phyloP scores from a whole-genome alignment of 768 basidiomycete genomes.

The Lentinula raphanica region DNA sequence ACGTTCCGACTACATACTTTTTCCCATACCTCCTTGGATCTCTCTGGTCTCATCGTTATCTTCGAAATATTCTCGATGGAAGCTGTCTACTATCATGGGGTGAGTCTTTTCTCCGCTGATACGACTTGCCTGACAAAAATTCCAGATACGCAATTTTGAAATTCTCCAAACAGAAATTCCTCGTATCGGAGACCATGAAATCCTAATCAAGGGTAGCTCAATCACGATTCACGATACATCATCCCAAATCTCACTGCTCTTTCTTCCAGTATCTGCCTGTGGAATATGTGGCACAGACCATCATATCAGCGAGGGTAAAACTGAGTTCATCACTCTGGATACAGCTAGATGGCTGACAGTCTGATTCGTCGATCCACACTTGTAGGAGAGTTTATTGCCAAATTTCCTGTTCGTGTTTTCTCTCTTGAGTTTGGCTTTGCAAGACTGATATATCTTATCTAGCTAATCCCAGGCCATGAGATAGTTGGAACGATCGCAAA shows the following conservation, averaged over 20 bases:
- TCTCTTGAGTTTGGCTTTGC: neutral
- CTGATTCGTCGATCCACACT: neutral
- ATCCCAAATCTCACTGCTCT: constrained; percentile 19
- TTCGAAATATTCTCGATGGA: constrained; percentile 5
- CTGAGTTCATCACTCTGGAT: neutral
- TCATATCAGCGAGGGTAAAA: constrained; percentile 43
- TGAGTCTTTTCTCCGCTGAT: neutral
- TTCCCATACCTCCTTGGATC: neutral
- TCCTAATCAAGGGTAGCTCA: constrained; percentile 52
- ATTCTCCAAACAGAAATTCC: constrained; percentile 53
- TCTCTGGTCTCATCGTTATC: neutral
- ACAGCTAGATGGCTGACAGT: neutral
- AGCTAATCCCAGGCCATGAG: constrained; percentile 71
- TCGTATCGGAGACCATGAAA: constrained; percentile 47
- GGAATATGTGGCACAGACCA: constrained; percentile 7
- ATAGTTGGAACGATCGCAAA: constrained; percentile 68
- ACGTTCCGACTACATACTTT: neutral
- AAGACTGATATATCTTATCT: neutral
- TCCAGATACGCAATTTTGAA: constrained; percentile 34
- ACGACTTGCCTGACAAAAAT: neutral
- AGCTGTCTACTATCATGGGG: constrained; percentile 13
- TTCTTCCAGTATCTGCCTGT: constrained; percentile 38
- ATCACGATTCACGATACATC: neutral
- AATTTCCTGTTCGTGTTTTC: constrained; percentile 31
- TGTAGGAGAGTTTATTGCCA: constrained; percentile 40